Base-by-base conservation (phyloP, 768 basidiomycete genomes). In the Udeniomyces megalosporus region DNA sequence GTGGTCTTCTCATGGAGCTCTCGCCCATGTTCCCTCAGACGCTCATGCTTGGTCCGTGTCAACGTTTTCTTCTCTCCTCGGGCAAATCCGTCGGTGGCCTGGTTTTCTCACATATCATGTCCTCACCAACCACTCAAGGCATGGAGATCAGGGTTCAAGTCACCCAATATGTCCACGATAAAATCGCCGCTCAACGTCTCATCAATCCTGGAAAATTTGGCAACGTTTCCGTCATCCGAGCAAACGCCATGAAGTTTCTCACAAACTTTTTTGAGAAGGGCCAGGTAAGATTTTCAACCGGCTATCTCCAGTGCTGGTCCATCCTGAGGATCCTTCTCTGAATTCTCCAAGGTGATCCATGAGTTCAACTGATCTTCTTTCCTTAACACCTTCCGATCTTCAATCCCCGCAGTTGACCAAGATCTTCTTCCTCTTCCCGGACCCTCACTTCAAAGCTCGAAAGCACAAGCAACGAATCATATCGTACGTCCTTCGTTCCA, bases 401-500 rank as follows among this genome's bases (percentile, higher is more conserved):
- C 22, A 29, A 1, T 50, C 14, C n/a, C 29, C 28, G 10, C 67
- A 77, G 66, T 78, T 99, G 42, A 84, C 86, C 22, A 84, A 93
- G 52, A 78, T 99, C 54, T 99, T 99, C 76, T 97, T 99, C 78
- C 81, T 97, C 62, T 99, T 97, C 75, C 95, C 95, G 46, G 95
- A 99, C 74, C 95, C 95, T 0, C 95, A 97, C 73, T 99, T 99
- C 81, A 97, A 99, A 74, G 79, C 81, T 10, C 84, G 92, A 69
- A 99, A 99, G 74, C 93, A 97, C 78, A 99, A 99, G 76, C 93
- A 93, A 1, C 84, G 95, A 70, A 97, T 97, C 72, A 92, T 97
- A 71, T 95, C 92, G 57, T 76, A 55, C 59, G 76, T 70, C 15
- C 32, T 22, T 29, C 11, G 29, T 10, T 34, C 38, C 17, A 42